These are phyloP conservation scores for Hebeloma cylindrosporum DNA, from an alignment of 768 basidiomycete genomes.

Conservation along the genomic window DNA sequence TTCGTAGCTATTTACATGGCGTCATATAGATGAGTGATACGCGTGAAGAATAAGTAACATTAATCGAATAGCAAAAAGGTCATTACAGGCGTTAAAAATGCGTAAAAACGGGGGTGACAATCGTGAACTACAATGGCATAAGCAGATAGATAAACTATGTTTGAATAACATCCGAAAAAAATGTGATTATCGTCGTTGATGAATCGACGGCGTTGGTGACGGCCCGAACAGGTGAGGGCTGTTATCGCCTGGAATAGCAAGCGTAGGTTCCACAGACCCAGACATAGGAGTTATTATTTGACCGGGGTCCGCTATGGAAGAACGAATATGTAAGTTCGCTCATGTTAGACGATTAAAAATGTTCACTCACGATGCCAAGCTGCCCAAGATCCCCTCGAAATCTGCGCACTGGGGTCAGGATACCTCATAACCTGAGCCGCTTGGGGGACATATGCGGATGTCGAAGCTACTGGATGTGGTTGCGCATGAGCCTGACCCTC, in stretches of 20 bases:
- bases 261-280: conserved; percentile 55
- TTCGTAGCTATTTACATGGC: neutral
- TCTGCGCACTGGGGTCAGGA: too few species aligned
- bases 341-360: neutral
- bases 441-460: conserved; percentile 22
- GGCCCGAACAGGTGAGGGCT: conserved; percentile 80
- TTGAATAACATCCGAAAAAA: too few species aligned
- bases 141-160: too few species aligned
- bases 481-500: conserved; percentile 12
- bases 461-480: conserved; percentile 33
- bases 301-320: conserved; percentile 54
- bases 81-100: neutral
- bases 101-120: neutral
- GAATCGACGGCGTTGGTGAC: conserved; percentile 23
- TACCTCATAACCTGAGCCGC: conserved; percentile 43
- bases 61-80: neutral
- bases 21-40: conserved; percentile 3
- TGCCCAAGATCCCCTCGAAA: conserved; percentile 54
- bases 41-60: conserved; percentile 1
- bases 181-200: conserved; percentile 9
- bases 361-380: conserved; percentile 64
- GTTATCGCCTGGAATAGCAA: conserved; percentile 56
- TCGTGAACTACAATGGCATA: too few species aligned
- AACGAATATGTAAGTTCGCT: conserved; percentile 8
- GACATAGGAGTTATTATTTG: conserved; percentile 64